These are phyloP conservation scores for Ascochyta koolunga DNA, from an alignment of 2,329 filamentous ascomycete species.

Conservation along the genomic window DNA sequence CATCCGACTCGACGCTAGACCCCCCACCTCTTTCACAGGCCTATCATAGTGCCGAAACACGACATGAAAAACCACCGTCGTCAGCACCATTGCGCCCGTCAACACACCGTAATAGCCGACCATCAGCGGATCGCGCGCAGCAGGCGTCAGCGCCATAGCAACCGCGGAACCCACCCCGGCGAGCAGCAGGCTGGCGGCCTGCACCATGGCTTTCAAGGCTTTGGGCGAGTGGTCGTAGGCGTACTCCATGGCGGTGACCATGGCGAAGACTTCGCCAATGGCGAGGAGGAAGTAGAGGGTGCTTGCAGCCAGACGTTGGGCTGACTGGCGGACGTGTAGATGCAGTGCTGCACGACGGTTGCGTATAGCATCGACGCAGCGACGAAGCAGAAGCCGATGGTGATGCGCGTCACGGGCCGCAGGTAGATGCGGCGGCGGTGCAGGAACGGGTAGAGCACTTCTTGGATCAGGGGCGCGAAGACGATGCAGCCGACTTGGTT, in stretches of 20 bases:
- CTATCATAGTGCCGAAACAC: slow-evolving; percentile 33
- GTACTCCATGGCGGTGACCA: slow-evolving; percentile 53
- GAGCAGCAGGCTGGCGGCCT: slow-evolving; percentile 43
- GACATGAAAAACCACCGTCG: slow-evolving; percentile 31
- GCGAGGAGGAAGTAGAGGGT: slow-evolving; percentile 49
- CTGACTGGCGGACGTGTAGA: slow-evolving; percentile 16
- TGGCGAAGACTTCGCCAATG: slow-evolving; percentile 52
- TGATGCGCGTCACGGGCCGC: slow-evolving; percentile 38
- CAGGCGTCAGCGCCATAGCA: slow-evolving; percentile 41
- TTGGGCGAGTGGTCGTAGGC: slow-evolving; percentile 52
- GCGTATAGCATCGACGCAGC: slow-evolving; percentile 40
- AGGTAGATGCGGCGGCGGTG: slow-evolving; percentile 35
- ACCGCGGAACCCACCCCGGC: slow-evolving; percentile 39
- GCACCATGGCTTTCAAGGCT: slow-evolving; percentile 49
- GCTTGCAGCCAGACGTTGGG: slow-evolving; percentile 49
- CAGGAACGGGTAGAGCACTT: slow-evolving; percentile 37
- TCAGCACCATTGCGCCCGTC: slow-evolving; percentile 29
- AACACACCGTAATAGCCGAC: slow-evolving; percentile 36
- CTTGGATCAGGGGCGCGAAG: slow-evolving; percentile 39
- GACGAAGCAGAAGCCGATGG: slow-evolving; percentile 41
- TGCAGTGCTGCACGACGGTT: slow-evolving; percentile 40
- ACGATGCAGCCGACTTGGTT: slow-evolving; percentile 44
- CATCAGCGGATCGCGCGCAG: slow-evolving; percentile 39
- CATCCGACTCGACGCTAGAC: no score
- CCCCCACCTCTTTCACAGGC: not conserved